These are phyloP conservation scores for Elasticomyces elasticus DNA, from an alignment of 495 filamentous ascomycete species.

Conservation along the genomic window DNA sequence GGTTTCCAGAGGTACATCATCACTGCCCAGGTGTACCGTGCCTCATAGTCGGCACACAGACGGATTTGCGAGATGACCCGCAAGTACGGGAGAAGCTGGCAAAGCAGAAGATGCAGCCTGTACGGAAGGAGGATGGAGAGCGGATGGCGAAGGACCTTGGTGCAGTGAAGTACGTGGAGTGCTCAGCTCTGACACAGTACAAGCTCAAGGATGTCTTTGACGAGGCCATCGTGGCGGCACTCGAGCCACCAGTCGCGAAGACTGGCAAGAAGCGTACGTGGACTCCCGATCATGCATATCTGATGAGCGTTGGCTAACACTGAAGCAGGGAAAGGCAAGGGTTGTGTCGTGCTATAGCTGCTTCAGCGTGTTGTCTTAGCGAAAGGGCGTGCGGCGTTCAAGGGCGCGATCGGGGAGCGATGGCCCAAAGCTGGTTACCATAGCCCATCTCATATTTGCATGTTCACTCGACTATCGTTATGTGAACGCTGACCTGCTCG, in stretches of 20 bases:
- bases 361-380: not conserved
- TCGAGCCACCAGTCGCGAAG: constrained; percentile 30
- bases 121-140: constrained; percentile 85
- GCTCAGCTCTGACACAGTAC: constrained; percentile 93
- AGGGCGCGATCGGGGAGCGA: not conserved
- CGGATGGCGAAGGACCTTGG: constrained; percentile 91
- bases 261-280: constrained; percentile 21
- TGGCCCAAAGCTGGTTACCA: not conserved
- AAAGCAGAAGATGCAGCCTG: constrained; percentile 90
- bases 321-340: constrained; percentile 19
- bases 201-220: constrained; percentile 99
- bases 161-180: constrained; percentile 97
- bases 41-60: constrained; percentile 95
- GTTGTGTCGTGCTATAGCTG: constrained; percentile 20
- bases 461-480: not conserved
- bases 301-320: not conserved
- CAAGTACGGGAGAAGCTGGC: constrained; percentile 79
- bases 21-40: constrained; percentile 97
- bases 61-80: constrained; percentile 88
- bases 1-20: constrained; percentile 97
- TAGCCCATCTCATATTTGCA: constrained; percentile 1
- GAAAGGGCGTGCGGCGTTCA: constrained; percentile 1
- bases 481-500: not conserved
- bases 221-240: constrained; percentile 49
- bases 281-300: not conserved